Percentiles rank a stretch among this genome's conserved stretches.
phyloP scores from a whole-genome alignment of 75 land plant genomes.

The Adiantum capillusveneris region DNA sequence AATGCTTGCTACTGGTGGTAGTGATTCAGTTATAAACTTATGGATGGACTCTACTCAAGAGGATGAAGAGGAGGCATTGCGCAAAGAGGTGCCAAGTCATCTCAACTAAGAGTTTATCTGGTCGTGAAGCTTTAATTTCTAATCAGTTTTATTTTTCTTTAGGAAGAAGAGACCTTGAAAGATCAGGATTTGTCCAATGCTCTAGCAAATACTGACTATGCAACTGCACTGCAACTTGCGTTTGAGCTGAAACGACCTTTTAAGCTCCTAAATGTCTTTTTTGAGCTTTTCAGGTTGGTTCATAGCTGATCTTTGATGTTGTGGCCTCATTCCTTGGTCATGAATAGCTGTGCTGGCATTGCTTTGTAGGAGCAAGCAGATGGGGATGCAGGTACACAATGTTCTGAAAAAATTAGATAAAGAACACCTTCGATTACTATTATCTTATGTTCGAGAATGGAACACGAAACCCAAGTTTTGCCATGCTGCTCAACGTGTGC shows the following conservation, averaged over 20 bases:
- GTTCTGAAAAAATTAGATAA: conserved; percentile 52
- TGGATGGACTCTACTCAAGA: conserved; percentile 81
- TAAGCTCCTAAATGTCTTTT: conserved; percentile 64
- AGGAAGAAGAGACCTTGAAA: conserved; percentile 81
- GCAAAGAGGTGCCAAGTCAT: conserved; percentile 44
- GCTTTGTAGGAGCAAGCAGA: too few relatives aligned
- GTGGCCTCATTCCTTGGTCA: too few relatives aligned
- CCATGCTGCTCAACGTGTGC: conserved; percentile 84
- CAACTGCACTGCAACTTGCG: conserved; percentile 76
- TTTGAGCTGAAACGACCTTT: conserved; percentile 84
- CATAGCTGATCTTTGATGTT: too few relatives aligned
- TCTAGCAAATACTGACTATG: conserved; percentile 71
- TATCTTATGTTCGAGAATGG: conserved; percentile 91
- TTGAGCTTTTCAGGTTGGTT: conserved; percentile 53
- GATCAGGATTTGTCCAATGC: conserved; percentile 94
- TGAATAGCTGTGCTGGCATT: too few relatives aligned
- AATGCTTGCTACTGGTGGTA: conserved; percentile 76
- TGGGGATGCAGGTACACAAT: conserved; percentile 24
- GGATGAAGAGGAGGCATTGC: conserved; percentile 83
- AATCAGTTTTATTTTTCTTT: background rate
- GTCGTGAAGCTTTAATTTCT: too few relatives aligned
- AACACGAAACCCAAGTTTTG: conserved; percentile 86
- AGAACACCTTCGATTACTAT: conserved; percentile 56
- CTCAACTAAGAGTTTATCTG: background rate
- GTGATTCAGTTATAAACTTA: conserved; percentile 73